Conservation (phyloP, 768 basidiomycete species). For the Omphalotus guepiniiformis region DNA sequence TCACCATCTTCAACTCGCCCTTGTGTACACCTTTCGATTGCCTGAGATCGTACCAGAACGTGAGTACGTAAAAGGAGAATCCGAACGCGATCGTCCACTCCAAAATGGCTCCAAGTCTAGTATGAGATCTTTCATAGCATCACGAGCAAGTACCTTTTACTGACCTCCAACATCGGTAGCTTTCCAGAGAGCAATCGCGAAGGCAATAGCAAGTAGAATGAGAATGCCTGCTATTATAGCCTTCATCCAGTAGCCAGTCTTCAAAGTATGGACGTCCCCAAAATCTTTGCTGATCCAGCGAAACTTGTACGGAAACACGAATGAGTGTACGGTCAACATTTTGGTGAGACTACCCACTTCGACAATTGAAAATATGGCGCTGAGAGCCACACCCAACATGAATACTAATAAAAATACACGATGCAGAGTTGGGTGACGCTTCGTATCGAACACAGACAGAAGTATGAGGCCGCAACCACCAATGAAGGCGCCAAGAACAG, state of each 20-base stretch:
- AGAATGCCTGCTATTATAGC: conserved; percentile 54
- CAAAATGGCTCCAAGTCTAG: conserved; percentile 43
- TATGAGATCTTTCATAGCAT: neutral
- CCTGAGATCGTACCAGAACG: conserved; percentile 70
- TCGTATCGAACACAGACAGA: conserved; percentile 69
- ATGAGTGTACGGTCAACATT: neutral
- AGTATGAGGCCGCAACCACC: conserved; percentile 65
- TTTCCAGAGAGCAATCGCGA: conserved; percentile 48
- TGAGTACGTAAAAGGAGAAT: conserved; percentile 68
- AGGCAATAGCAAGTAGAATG: conserved; percentile 59
- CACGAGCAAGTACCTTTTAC: conserved; percentile 9
- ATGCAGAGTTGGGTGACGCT: conserved; percentile 47
- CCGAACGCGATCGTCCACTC: conserved; percentile 76
- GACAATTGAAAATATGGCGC: conserved; percentile 68
- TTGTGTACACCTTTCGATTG: conserved; percentile 49
- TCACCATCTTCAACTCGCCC: conserved; percentile 38
- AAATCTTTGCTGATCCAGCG: conserved; percentile 63
- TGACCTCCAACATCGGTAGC: conserved; percentile 47
- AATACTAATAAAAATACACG: conserved; percentile 65
- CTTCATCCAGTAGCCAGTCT: conserved; percentile 56
- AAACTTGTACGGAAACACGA: conserved; percentile 34
- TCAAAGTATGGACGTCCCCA: conserved; percentile 37
- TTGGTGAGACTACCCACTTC: conserved; percentile 48
- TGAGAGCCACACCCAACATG: conserved; percentile 65
- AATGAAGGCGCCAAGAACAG: conserved; percentile 56